Conservation (phyloP, 2,329 filamentous ascomycete species). For the Alternaria rosae region DNA sequence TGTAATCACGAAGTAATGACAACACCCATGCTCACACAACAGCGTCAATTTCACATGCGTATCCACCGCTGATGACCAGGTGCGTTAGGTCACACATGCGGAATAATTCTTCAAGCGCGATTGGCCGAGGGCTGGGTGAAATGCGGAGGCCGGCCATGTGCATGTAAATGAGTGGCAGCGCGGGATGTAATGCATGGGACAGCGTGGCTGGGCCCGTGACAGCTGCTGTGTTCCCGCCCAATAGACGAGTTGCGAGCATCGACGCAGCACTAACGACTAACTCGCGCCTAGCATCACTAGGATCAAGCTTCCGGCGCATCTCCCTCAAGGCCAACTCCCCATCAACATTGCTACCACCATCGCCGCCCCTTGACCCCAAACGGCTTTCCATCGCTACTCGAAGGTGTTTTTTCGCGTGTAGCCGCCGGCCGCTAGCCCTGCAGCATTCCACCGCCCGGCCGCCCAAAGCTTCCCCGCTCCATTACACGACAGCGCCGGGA, state of each 20-base stretch:
- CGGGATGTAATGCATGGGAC: conserved; percentile 18
- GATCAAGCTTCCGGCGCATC: conserved; percentile 25
- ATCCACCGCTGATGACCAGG: background rate
- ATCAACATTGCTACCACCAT: conserved; percentile 19
- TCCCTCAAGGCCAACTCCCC: conserved; percentile 12
- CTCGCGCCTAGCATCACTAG: conserved; percentile 25
- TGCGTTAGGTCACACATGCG: background rate
- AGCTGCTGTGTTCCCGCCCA: conserved; percentile 30
- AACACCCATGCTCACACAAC: conserved; percentile 2
- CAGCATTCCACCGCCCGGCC: conserved; percentile 23
- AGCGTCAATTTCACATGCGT: background rate
- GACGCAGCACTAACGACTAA: conserved; percentile 16
- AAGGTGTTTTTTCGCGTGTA: conserved; percentile 3
- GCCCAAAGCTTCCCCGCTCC: conserved; percentile 38
- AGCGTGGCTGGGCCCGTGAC: conserved; percentile 26
- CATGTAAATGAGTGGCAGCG: conserved; percentile 14
- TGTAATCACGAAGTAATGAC: conserved; percentile 25
- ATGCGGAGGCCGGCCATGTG: conserved; percentile 24
- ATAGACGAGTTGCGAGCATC: conserved; percentile 20
- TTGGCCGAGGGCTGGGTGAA: conserved; percentile 3
- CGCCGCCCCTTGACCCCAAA: conserved; percentile 3
- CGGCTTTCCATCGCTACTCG: conserved; percentile 14
- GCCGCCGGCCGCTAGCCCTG: conserved; percentile 31
- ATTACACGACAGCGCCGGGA: conserved; percentile 37
- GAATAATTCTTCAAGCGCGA: background rate